Conservation (phyloP, 768 basidiomycete species). For the Pleurotus djamor region DNA sequence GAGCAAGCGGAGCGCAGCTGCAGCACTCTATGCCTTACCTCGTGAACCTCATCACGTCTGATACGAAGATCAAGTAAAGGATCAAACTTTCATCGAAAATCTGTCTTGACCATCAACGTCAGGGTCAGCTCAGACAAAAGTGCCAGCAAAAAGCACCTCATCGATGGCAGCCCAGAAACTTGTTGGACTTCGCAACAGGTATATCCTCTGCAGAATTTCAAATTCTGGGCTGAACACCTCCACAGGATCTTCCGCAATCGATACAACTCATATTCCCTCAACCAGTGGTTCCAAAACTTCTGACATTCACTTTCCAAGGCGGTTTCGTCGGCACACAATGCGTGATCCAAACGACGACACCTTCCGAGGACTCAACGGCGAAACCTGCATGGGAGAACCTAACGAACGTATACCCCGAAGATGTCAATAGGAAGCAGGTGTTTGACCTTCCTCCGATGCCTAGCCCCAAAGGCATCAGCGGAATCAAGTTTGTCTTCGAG, state of each 20-base stretch:
- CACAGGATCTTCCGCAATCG: conserved; percentile 76
- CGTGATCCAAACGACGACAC: conserved; percentile 37
- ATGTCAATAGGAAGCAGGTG: conserved; percentile 70
- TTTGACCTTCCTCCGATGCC: conserved; percentile 48
- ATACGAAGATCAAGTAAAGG: conserved; percentile 47
- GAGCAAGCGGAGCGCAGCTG: too few relatives aligned
- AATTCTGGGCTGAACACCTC: conserved; percentile 1
- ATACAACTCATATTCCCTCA: conserved; percentile 62
- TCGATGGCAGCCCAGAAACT: conserved; percentile 72
- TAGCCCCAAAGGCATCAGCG: conserved; percentile 30
- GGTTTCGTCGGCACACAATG: conserved; percentile 80
- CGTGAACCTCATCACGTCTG: conserved; percentile 36
- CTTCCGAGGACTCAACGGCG: conserved; percentile 13
- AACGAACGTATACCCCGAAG: conserved; percentile 69
- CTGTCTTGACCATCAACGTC: background rate
- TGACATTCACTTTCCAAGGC: conserved; percentile 78
- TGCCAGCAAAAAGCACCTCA: conserved; percentile 65
- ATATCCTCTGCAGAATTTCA: background rate
- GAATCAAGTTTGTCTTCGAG: conserved; percentile 70
- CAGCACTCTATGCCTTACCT: conserved; percentile 19
- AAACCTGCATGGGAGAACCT: conserved; percentile 47
- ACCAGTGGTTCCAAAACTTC: conserved; percentile 50
- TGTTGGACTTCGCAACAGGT: conserved; percentile 88
- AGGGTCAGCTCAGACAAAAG: conserved; percentile 86
- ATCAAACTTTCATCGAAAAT: background rate